Evolutionary conservation across 306 rosid species (phyloP).

Genomic region (Quillaja saponaria): DNA sequence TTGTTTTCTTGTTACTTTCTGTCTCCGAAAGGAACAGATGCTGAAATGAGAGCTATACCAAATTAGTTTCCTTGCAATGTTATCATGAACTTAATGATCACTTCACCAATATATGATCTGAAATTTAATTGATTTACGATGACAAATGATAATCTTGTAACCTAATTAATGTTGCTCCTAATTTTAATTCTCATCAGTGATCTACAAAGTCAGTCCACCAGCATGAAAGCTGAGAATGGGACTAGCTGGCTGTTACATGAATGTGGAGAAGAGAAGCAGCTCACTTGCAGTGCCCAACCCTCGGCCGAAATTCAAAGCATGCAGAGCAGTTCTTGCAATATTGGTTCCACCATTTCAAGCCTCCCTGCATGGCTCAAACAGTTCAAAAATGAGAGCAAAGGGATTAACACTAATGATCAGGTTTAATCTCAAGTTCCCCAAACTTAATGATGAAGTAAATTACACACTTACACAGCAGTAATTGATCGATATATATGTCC

Average conservation of each 20-base stretch:
- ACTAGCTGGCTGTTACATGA: constrained; percentile 46
- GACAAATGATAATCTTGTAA: constrained; percentile 12
- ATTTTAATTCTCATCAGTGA: constrained; percentile 47
- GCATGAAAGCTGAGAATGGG: constrained; percentile 53
- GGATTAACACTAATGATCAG: constrained; percentile 53
- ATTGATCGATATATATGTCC: not conserved
- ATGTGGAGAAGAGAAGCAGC: constrained; percentile 42
- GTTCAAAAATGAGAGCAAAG: constrained; percentile 66
- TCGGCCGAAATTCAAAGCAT: constrained; percentile 63
- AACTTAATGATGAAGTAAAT: not conserved
- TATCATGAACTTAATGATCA: constrained; percentile 23
- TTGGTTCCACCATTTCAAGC: constrained; percentile 61
- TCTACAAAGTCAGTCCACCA: constrained; percentile 47
- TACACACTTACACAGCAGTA: constrained; percentile 9
- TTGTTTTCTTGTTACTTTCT: constrained; percentile 24
- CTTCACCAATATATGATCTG: constrained; percentile 18
- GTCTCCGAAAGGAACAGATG: constrained; percentile 11
- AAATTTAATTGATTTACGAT: not conserved
- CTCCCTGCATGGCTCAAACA: constrained; percentile 99
- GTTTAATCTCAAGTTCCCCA: constrained; percentile 35
- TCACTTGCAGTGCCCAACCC: constrained; percentile 50
- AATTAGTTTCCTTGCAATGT: not conserved
- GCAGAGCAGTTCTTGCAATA: constrained; percentile 47
- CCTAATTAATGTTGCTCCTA: not conserved
- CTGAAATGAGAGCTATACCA: constrained; percentile 18